A percentile compares a stretch with the other conserved stretches of the same genome.
These are phyloP conservation scores for Cladosporium oxysporum DNA, from an alignment of 2,329 filamentous ascomycete species.

Conservation along the genomic window DNA sequence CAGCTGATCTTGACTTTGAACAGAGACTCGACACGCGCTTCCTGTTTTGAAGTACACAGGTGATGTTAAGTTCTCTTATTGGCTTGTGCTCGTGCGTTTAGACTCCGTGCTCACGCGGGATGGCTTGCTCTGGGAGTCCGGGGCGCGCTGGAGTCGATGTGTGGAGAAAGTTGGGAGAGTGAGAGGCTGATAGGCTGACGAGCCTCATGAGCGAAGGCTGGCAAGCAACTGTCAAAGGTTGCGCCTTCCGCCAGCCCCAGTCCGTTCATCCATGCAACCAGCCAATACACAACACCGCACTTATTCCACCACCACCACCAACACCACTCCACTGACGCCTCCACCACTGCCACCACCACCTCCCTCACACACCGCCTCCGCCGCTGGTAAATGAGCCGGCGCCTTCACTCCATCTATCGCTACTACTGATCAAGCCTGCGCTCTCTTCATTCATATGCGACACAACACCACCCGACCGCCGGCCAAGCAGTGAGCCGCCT, in stretches of 20 bases:
- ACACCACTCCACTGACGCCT: too few relatives aligned
- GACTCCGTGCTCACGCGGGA: not conserved
- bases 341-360: not conserved
- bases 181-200: not conserved
- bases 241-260: not conserved
- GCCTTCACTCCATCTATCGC: not conserved
- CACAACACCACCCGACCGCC: not conserved
- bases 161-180: not conserved
- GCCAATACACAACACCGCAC: not conserved
- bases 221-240: not conserved
- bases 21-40: not conserved
- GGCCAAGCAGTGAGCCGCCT: constrained; percentile 16
- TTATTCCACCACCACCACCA: not conserved
- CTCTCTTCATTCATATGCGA: constrained; percentile 11
- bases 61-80: not conserved
- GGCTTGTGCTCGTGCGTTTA: not conserved
- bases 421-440: not conserved
- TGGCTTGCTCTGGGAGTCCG: not conserved
- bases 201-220: not conserved
- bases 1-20: not conserved
- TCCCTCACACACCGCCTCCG: not conserved
- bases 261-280: not conserved
- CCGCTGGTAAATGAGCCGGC: not conserved
- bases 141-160: not conserved
- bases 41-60: not conserved